Evolutionary conservation across 2,329 filamentous ascomycete species (phyloP), one percentile per base, ranked within the genome.

Genomic region (Knoxdaviesia capensis): DNA sequence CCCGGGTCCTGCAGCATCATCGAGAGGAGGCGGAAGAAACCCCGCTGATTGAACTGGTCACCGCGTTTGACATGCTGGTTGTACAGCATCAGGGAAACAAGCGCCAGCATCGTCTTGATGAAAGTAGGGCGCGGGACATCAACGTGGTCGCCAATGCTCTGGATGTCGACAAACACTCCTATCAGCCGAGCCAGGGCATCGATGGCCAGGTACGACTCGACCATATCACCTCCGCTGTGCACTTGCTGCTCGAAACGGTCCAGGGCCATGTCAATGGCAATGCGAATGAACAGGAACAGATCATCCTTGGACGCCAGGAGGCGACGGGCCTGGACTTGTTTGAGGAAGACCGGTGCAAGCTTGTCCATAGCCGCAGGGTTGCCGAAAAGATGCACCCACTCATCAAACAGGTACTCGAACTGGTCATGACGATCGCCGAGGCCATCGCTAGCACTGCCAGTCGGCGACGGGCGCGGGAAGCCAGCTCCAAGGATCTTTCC

Each of bases 351-450:
- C 5, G 71, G 63, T 42, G 77, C 67, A 0, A 78, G 72, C 53
- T 80, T 81, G 47, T 85, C 80, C 4, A 79, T 77, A 4, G 79
- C 74, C 49, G 78, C 75, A n/a, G 76, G 71, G 51, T 85, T 83
- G 57, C 80, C 80, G 61, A 71, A 80, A 6, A 94, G 70, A 45
- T 80, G 77, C 31, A 88, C 73, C 90, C 90, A 98, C 61, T 98
- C 90, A 37, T 88, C 86, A 53, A 98, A 94, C 20, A 94, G 71
- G 54, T 98, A 96, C 51, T 92, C 85, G 60, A 93, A 75, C 56
- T 94, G 85, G 47, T 93, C 84, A 47, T 77, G 74, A 49, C 77
- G 77, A 32, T 72, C 66, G 35, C 62, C 57, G 40, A 74, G 68
- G 44, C 78, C 72, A 28, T 69, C 73, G 31, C 66, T 67, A 58